Evolutionary conservation across 257 asterid genomes (phyloP).

Genomic region (Scutellaria minor): DNA sequence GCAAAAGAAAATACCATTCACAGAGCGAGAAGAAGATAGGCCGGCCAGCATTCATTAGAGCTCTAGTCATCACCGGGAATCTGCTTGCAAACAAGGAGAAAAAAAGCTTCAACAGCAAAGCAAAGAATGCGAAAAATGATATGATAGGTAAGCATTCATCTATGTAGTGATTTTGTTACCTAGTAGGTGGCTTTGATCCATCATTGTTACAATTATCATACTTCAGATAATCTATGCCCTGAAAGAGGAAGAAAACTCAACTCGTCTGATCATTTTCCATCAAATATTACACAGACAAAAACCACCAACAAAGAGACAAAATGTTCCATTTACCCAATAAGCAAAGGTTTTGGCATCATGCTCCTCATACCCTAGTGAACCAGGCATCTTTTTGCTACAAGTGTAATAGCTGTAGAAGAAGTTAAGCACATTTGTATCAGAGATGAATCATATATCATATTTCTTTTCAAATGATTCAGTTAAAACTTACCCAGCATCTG

Average conservation of each 20-base stretch:
- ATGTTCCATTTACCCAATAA: constrained; percentile 60
- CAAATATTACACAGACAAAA: background rate
- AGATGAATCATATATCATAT: background rate
- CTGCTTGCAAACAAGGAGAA: constrained; percentile 39
- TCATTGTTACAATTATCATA: constrained; percentile 84
- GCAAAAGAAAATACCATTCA: constrained; percentile 66
- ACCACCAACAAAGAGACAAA: background rate
- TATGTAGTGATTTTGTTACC: constrained; percentile 46
- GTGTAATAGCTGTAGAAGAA: constrained; percentile 65
- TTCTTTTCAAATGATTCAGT: too few species aligned
- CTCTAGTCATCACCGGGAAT: constrained; percentile 85
- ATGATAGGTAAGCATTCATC: background rate
- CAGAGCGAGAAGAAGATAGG: constrained; percentile 83
- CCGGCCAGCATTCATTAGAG: constrained; percentile 75
- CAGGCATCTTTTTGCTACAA: constrained; percentile 85
- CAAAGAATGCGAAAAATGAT: background rate
- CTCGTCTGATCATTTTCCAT: background rate
- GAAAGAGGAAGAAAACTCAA: constrained; percentile 26
- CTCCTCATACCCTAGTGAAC: constrained; percentile 91
- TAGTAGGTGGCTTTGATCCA: constrained; percentile 65
- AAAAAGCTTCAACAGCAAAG: constrained; percentile 10
- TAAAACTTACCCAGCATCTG: constrained; percentile 80
- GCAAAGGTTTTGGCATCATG: constrained; percentile 88
- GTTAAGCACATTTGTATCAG: background rate
- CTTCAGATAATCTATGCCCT: constrained; percentile 95